Base-by-base conservation (phyloP, 306 rosid genomes). In the Rosa lucieae region DNA sequence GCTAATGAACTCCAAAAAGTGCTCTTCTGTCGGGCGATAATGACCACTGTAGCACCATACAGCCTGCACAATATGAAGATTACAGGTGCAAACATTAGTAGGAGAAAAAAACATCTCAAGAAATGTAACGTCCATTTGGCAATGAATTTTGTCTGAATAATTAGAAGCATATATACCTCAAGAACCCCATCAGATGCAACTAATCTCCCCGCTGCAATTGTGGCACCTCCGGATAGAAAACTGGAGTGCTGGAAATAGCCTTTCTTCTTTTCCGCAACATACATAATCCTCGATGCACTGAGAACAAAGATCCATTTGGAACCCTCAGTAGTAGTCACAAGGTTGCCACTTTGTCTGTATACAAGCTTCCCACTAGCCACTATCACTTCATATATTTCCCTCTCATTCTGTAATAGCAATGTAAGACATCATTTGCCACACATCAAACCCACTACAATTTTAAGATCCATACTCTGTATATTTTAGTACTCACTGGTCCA, bases 41-140 rank as follows among this genome's bases (percentile, higher is more conserved):
- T 94, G 98, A 13, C 98, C 98, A 72, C 98, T 94, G 48, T 94
- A 90, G 40, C 92, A 89, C 98, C 98, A 94, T 75, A 90, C 82
- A 49, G 96, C 96, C 98, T 94, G 86, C 39, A 81, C 35, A 79
- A 79, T 13, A 76, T 75, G 52, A 21, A 55, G 29, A 66, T 77
- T 76, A 68, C 9, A 77, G 67, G 52, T 37, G 77, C 40, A 75
- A 73, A 66, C 43, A 2, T 12, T 10, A 23, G 8, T 32, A 5
- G 39, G 62, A n/a, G 5, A 21, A 13, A 48, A 5, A 48, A 11
- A 14, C 4, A 20, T 37, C 5, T 35, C 42, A 51, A 29, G 43
- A 44, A 58, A 44, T 15, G 62, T 18, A 44, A 23, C 10, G 10
- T 70, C 0, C 32, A 40, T 78, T 10, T 70, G 7, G 20, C 11